phyloP scores from a whole-genome alignment of 331 rosid species.

The Rosa hybrid region DNA sequence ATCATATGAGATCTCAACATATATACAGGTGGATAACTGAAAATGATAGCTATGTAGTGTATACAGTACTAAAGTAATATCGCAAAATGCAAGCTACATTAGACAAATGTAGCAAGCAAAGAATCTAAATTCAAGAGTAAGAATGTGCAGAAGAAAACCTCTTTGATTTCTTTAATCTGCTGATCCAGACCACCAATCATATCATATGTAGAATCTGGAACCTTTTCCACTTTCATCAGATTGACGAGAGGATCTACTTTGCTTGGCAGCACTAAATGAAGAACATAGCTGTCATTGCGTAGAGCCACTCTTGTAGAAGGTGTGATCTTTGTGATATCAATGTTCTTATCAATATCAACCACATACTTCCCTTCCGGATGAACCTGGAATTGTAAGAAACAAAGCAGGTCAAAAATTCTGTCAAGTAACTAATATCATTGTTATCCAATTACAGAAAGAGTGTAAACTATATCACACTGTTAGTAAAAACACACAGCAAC shows the following conservation, averaged over 20 bases:
- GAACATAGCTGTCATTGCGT: conserved; percentile 96
- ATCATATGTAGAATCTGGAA: conserved; percentile 97
- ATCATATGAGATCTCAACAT: background rate
- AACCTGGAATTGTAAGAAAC: conserved; percentile 47
- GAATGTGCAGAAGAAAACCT: conserved; percentile 45
- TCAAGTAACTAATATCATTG: background rate
- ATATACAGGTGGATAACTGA: background rate
- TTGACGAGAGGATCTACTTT: conserved; percentile 98
- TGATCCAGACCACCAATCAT: conserved; percentile 99
- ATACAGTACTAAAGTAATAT: background rate
- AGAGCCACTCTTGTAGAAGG: conserved; percentile 99
- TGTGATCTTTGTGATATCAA: conserved; percentile 93
- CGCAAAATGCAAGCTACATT: background rate
- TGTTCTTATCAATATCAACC: conserved; percentile 89
- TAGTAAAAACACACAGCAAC: conserved; percentile 12
- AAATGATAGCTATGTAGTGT: background rate
- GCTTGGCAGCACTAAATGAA: conserved; percentile 92
- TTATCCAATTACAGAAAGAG: background rate
- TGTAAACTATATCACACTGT: background rate
- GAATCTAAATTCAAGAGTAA: conserved; percentile 1
- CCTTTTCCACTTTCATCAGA: conserved; percentile 98
- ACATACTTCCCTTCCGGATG: conserved; percentile 99
- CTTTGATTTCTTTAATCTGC: conserved; percentile 97
- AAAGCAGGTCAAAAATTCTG: background rate
- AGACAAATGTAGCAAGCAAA: background rate